These are phyloP conservation scores for Onygenales sp. DNA, from an alignment of 2,329 filamentous ascomycete species.

Conservation along the genomic window DNA sequence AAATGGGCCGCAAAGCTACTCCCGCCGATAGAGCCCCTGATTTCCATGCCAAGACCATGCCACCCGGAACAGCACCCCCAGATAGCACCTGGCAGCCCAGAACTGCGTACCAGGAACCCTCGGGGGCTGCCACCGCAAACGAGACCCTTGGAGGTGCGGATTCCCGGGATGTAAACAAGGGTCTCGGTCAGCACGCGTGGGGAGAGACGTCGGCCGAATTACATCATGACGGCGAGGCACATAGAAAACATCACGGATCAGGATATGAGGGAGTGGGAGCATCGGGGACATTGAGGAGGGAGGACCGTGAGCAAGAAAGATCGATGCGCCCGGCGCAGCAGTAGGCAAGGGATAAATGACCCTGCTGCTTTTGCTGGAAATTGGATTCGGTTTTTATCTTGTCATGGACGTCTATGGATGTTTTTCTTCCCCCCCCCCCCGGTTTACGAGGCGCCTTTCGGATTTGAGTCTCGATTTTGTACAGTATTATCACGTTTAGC, in stretches of 20 bases:
- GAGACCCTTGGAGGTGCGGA: constrained; percentile 43
- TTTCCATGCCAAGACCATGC: constrained; percentile 52
- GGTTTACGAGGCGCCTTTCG: too few species aligned
- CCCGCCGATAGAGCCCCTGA: constrained; percentile 49
- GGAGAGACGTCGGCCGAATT: constrained; percentile 42
- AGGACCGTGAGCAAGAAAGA: background rate
- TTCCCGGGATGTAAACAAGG: constrained; percentile 44
- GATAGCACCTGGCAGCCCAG: constrained; percentile 40
- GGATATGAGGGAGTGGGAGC: constrained; percentile 38
- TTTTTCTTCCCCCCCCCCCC: too few species aligned
- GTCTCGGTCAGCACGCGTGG: constrained; percentile 42
- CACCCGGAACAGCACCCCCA: constrained; percentile 54
- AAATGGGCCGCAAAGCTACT: constrained; percentile 51
- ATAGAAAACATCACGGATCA: constrained; percentile 30
- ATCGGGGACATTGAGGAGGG: constrained; percentile 16
- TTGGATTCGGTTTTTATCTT: too few species aligned
- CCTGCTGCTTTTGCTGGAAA: too few species aligned
- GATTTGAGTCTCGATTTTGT: too few species aligned
- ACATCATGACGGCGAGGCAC: constrained; percentile 35
- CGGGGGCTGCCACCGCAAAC: constrained; percentile 27
- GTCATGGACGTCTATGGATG: too few species aligned
- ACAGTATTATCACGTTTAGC: too few species aligned
- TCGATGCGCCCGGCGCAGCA: background rate
- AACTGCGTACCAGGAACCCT: constrained; percentile 18
- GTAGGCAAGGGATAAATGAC: too few species aligned